phyloP scores from a whole-genome alignment of 2,329 filamentous ascomycete genomes.

The Graphiopsis chlorocephala region DNA sequence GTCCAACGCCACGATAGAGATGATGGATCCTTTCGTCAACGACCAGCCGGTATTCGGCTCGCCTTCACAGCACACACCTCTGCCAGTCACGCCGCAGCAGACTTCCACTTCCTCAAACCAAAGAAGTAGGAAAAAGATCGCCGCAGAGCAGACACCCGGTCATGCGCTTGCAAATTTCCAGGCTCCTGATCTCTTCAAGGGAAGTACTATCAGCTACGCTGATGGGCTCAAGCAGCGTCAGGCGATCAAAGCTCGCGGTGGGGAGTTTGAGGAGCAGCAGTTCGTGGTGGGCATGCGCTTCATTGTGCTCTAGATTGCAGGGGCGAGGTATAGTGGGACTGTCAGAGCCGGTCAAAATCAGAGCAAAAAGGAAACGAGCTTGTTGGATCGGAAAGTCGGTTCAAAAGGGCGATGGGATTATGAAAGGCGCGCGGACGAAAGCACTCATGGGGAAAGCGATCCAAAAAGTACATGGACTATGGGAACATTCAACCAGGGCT shows the following conservation, averaged over 20 bases:
- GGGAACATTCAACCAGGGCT: too few relatives aligned
- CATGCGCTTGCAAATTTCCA: slow-evolving; percentile 22
- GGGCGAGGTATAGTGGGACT: not conserved
- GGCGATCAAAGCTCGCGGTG: slow-evolving; percentile 38
- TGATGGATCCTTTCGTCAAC: not conserved
- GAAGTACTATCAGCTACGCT: slow-evolving; percentile 27
- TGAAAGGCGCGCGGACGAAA: too few relatives aligned
- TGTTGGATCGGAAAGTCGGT: too few relatives aligned
- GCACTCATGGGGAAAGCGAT: too few relatives aligned
- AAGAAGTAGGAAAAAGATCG: slow-evolving; percentile 13
- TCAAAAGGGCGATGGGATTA: too few relatives aligned
- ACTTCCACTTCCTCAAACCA: slow-evolving; percentile 3
- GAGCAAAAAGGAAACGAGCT: too few relatives aligned
- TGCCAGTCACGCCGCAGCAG: not conserved
- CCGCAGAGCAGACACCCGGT: slow-evolving; percentile 12
- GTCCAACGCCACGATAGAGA: not conserved
- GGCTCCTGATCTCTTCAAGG: slow-evolving; percentile 23
- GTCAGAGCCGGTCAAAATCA: too few relatives aligned
- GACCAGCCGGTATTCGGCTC: not conserved
- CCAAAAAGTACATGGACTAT: too few relatives aligned
- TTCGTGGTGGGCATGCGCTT: slow-evolving; percentile 44
- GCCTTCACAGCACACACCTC: not conserved
- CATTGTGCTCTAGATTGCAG: slow-evolving; percentile 32
- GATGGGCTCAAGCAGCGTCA: slow-evolving; percentile 36
- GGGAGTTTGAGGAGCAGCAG: slow-evolving; percentile 41